Evolutionary conservation across 768 basidiomycete species (phyloP).

Genomic region (Psilocybe cubensis): DNA sequence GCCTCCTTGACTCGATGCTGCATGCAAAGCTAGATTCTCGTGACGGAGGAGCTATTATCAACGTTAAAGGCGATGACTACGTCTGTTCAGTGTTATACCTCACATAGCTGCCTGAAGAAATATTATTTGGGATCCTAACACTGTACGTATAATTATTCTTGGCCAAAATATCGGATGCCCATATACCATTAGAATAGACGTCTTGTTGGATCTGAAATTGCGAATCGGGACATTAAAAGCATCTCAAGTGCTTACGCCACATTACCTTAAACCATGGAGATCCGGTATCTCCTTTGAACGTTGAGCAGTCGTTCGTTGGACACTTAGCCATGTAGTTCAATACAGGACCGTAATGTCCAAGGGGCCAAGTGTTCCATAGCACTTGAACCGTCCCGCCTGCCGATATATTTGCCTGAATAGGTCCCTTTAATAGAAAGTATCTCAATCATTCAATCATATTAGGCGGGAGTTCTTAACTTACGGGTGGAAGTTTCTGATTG

Average conservation of each 20-base stretch:
- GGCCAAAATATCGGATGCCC: conserved; percentile 41
- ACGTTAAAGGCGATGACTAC: neutral
- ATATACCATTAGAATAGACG: conserved; percentile 35
- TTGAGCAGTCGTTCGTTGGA: conserved; percentile 35
- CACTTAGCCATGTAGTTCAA: conserved; percentile 45
- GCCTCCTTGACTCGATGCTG: conserved; percentile 31
- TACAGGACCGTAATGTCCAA: conserved; percentile 42
- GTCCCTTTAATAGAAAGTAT: conserved; percentile 27
- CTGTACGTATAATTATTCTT: conserved; percentile 36
- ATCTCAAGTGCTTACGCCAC: too few species aligned
- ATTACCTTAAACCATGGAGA: conserved; percentile 44
- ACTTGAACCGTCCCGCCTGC: conserved; percentile 37
- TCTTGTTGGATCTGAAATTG: conserved; percentile 37
- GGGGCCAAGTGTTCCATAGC: conserved; percentile 44
- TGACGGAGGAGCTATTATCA: conserved; percentile 36
- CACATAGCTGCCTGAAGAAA: conserved; percentile 39
- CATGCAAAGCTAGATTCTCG: conserved; percentile 43
- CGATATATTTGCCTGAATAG: conserved; percentile 36
- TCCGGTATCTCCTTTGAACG: conserved; percentile 37
- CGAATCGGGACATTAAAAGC: neutral
- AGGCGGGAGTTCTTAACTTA: conserved; percentile 12
- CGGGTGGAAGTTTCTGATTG: conserved; percentile 38
- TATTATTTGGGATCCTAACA: conserved; percentile 42
- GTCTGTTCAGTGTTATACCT: conserved; percentile 7
- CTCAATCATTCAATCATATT: neutral